Conservation (phyloP, 208 protist genomes). For the Leptomonas pyrrhocoris region DNA sequence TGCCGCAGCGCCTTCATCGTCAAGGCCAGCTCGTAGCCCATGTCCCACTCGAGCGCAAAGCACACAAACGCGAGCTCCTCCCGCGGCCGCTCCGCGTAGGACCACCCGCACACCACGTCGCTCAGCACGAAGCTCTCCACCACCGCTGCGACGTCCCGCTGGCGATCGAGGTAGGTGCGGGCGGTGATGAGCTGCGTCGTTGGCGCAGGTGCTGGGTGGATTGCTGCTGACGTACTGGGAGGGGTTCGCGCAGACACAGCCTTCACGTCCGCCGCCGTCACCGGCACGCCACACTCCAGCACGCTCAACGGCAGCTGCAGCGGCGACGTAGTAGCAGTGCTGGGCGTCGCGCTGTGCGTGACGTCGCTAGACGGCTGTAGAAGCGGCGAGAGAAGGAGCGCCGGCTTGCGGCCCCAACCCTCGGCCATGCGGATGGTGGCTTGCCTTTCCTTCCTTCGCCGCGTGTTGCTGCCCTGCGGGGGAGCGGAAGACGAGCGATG, state of each 20-base stretch:
- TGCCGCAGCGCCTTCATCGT: conserved; percentile 57
- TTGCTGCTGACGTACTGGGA: no score
- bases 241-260: not conserved
- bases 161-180: conserved; percentile 21
- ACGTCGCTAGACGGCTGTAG: not conserved
- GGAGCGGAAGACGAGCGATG: conserved; percentile 6
- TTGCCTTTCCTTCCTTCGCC: no score
- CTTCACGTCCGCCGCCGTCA: not conserved
- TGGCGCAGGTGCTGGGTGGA: not conserved
- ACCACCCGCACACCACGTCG: conserved; percentile 53
- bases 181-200: conserved; percentile 18
- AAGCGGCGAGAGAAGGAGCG: conserved; percentile 2
- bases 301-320: conserved; percentile 13
- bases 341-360: not conserved
- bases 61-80: conserved; percentile 59
- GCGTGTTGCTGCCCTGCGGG: not conserved
- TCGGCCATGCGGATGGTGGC: not conserved
- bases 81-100: conserved; percentile 52
- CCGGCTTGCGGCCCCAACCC: not conserved
- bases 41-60: conserved; percentile 87
- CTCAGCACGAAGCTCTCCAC: conserved; percentile 59
- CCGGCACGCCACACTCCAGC: not conserved
- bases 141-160: conserved; percentile 36
- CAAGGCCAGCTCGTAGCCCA: conserved; percentile 76
- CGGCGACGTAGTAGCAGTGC: not conserved